A percentile compares a stretch with the other conserved stretches of the same genome.
Conservation (phyloP, 1,284 basidiomycete genomes). For the Entoloma clypeatum region DNA sequence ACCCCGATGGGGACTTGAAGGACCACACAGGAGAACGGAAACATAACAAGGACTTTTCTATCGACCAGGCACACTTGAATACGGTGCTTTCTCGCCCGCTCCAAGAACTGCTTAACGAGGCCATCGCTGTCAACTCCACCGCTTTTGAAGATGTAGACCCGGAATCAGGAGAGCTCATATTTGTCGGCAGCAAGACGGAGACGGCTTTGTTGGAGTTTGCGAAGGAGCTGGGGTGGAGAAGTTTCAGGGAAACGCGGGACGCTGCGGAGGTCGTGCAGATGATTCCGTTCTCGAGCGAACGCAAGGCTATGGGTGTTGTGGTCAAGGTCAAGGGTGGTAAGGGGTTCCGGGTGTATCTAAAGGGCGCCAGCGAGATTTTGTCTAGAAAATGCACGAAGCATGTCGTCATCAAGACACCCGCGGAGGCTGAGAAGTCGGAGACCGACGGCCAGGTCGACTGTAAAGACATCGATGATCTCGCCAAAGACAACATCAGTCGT, state of each 20-base stretch:
- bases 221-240: conserved; percentile 80
- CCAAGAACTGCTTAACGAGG: conserved; percentile 74
- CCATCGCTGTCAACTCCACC: conserved; percentile 92
- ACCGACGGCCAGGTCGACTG: conserved; percentile 48
- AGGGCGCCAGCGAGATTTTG: conserved; percentile 94
- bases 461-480: conserved; percentile 56
- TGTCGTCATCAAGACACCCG: conserved; percentile 54
- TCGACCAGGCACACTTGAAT: conserved; percentile 76
- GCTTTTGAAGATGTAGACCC: conserved; percentile 86
- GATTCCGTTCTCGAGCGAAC: conserved; percentile 93
- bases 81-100: conserved; percentile 61
- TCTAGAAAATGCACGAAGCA: conserved; percentile 71
- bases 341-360: conserved; percentile 76
- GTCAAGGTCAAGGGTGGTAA: conserved; percentile 54
- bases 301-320: conserved; percentile 96
- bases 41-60: conserved; percentile 72
- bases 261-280: conserved; percentile 75
- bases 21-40: conserved; percentile 28
- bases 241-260: conserved; percentile 72
- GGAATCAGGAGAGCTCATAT: conserved; percentile 60
- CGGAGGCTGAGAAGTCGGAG: conserved; percentile 24
- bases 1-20: conserved; percentile 31
- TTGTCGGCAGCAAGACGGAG: conserved; percentile 97
- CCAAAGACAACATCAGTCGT: conserved; percentile 75
- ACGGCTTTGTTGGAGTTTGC: conserved; percentile 89